Evolutionary conservation across 257 asterid genomes (phyloP).

Genomic region (Cinchona pubescens): DNA sequence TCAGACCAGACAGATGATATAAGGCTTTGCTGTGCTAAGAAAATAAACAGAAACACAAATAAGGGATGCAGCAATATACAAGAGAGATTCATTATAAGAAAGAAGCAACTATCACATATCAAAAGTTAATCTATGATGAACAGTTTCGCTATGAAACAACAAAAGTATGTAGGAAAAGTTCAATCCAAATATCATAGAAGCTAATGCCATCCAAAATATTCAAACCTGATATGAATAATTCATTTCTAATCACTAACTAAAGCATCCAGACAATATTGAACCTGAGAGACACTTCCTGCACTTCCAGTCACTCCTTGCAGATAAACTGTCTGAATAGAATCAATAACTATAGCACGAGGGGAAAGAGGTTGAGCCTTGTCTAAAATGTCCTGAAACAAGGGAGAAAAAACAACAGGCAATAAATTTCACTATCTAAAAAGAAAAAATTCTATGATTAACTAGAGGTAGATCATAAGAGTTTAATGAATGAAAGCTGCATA

Average conservation of each 20-base stretch:
- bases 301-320: constrained; percentile 73
- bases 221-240: not conserved
- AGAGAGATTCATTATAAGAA: not conserved
- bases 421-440: not conserved
- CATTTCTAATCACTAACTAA: constrained; percentile 4
- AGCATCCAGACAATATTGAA: constrained; percentile 30
- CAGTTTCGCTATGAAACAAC: not conserved
- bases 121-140: not conserved
- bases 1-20: not conserved
- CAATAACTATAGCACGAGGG: constrained; percentile 66
- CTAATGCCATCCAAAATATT: not conserved
- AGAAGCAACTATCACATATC: not conserved
- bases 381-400: constrained; percentile 70
- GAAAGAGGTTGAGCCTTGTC: constrained; percentile 62
- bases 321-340: constrained; percentile 95
- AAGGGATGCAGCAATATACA: not conserved
- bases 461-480: not conserved
- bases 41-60: not conserved
- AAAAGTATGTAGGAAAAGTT: not conserved
- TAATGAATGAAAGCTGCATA: not conserved
- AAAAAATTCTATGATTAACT: not conserved
- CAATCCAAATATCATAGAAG: not conserved
- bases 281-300: constrained; percentile 81
- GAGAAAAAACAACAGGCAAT: not conserved
- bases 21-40: not conserved